phyloP scores from a whole-genome alignment of 2,329 filamentous ascomycete species.

The Alternaria alternata region DNA sequence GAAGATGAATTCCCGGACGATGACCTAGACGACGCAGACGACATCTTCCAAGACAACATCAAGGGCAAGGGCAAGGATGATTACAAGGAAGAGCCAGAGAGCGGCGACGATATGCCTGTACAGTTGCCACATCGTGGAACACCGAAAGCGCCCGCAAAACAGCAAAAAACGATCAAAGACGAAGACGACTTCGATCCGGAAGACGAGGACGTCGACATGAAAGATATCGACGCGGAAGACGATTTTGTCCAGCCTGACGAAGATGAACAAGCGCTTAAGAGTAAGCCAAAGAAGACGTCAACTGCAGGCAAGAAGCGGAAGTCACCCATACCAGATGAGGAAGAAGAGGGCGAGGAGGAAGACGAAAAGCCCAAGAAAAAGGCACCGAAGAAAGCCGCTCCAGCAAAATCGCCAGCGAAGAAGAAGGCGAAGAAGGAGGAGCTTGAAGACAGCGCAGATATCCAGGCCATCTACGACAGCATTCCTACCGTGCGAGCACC shows the following conservation, averaged over 20 bases:
- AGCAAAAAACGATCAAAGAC: conserved; percentile 54
- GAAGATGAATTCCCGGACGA: conserved; percentile 60
- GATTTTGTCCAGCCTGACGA: conserved; percentile 57
- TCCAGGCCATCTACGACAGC: conserved; percentile 86
- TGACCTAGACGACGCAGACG: conserved; percentile 70
- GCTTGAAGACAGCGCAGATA: conserved; percentile 71
- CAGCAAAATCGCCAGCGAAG: conserved; percentile 62
- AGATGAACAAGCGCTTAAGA: conserved; percentile 51
- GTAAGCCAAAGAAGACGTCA: conserved; percentile 50
- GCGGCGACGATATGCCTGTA: conserved; percentile 41
- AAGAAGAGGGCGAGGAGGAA: conserved; percentile 64
- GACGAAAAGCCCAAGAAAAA: conserved; percentile 66
- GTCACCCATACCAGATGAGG: conserved; percentile 61
- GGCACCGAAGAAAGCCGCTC: conserved; percentile 46
- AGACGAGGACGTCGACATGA: conserved; percentile 62
- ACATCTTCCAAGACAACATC: conserved; percentile 80
- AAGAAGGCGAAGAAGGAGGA: conserved; percentile 72
- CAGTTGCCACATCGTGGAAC: conserved; percentile 49
- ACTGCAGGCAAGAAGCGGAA: conserved; percentile 62
- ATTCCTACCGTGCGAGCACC: conserved; percentile 85
- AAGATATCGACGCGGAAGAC: conserved; percentile 57
- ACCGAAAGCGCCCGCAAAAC: conserved; percentile 49
- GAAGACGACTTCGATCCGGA: conserved; percentile 53
- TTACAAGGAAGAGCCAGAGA: conserved; percentile 67
- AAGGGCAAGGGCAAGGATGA: conserved; percentile 71